Evolutionary conservation across 192 early-diverging fungal genomes (phyloP).

Genomic region (Chytriomyces confervae): DNA sequence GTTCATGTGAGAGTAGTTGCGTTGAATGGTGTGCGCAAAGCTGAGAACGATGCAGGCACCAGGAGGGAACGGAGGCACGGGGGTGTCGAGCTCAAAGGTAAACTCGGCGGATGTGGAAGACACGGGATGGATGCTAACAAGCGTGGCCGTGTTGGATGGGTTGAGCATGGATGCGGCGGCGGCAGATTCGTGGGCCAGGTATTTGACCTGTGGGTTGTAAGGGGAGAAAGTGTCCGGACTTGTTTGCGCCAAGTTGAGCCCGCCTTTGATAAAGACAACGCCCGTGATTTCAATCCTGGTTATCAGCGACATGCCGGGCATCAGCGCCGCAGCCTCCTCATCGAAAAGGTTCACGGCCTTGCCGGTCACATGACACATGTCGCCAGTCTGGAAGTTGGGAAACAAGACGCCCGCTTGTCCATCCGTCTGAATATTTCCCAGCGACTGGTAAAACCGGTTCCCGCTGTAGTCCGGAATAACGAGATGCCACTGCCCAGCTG

Average conservation of each 20-base stretch:
- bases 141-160: not conserved
- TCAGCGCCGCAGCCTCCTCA: slow-evolving; percentile 27
- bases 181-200: slow-evolving; percentile 14
- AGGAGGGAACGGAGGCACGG: slow-evolving; percentile 12
- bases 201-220: slow-evolving; percentile 39
- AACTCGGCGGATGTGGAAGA: slow-evolving; percentile 26
- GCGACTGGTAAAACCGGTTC: slow-evolving; percentile 39
- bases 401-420: slow-evolving; percentile 28
- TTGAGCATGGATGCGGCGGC: not conserved
- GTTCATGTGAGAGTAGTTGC: slow-evolving; percentile 38
- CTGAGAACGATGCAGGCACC: slow-evolving; percentile 32
- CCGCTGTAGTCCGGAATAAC: slow-evolving; percentile 39
- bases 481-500: not conserved
- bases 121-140: not conserved
- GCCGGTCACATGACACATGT: slow-evolving; percentile 35
- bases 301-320: slow-evolving; percentile 21
- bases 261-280: slow-evolving; percentile 26
- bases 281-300: slow-evolving; percentile 5
- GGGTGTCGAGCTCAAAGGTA: slow-evolving; percentile 24
- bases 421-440: slow-evolving; percentile 37
- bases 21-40: slow-evolving; percentile 19
- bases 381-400: slow-evolving; percentile 36
- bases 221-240: slow-evolving; percentile 28
- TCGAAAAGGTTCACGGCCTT: slow-evolving; percentile 34
- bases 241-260: slow-evolving; percentile 6